Conservation (phyloP, 495 filamentous ascomycete genomes). For the Aspergillus mulundensis region DNA sequence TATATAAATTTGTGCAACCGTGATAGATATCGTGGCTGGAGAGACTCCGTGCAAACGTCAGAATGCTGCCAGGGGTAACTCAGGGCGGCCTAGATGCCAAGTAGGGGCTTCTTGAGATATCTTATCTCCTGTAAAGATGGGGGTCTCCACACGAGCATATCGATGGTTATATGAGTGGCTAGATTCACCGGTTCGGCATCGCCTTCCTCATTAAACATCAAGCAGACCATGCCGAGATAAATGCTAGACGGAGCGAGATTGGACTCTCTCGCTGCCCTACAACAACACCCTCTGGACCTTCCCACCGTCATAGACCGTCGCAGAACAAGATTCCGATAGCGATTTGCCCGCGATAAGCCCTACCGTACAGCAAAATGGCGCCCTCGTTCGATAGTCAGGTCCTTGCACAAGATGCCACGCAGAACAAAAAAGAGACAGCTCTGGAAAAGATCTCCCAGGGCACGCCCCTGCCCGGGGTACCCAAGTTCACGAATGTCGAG, state of each 20-base stretch:
- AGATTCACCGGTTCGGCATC: neutral
- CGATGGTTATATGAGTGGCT: neutral
- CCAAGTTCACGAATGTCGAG: slow-evolving; percentile 35
- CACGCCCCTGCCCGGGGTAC: slow-evolving; percentile 12
- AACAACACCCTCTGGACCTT: neutral
- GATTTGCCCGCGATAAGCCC: neutral
- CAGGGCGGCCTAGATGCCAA: too few relatives aligned
- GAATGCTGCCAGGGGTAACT: too few relatives aligned
- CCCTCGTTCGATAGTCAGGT: slow-evolving; percentile 1
- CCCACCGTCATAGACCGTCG: neutral
- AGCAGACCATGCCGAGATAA: slow-evolving; percentile 1
- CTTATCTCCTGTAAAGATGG: neutral
- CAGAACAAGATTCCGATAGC: too few relatives aligned
- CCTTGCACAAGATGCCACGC: neutral
- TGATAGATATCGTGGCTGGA: neutral
- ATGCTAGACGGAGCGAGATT: neutral
- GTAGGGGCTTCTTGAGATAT: too few relatives aligned
- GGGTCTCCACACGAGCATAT: neutral
- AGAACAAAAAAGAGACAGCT: slow-evolving; percentile 5
- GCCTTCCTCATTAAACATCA: neutral
- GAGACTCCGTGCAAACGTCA: neutral
- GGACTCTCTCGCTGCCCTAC: neutral
- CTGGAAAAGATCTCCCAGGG: slow-evolving; percentile 18
- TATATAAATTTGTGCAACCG: neutral
- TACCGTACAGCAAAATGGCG: neutral